A percentile compares a stretch with the other conserved stretches of the same genome.
Conservation (phyloP, 306 rosid genomes). For the Lathyrus tuberosus region DNA sequence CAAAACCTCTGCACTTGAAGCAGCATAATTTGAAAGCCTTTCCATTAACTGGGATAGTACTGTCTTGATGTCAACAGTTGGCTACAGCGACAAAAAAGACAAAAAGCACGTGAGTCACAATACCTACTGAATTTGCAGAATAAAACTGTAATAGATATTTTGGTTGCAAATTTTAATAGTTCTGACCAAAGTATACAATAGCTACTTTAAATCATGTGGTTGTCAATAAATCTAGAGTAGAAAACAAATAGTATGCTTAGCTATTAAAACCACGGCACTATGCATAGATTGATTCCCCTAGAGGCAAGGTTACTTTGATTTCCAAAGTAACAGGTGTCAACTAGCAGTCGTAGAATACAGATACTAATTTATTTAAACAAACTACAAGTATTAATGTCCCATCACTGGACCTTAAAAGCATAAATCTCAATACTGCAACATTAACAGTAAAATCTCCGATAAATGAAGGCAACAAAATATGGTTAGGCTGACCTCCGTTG, state of each 20-base stretch:
- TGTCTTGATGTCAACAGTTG: constrained; percentile 94
- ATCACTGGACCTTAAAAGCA: constrained; percentile 4
- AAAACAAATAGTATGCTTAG: constrained; percentile 15
- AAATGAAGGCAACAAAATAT: constrained; percentile 33
- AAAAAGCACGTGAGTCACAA: constrained; percentile 29
- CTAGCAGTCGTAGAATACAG: constrained; percentile 28
- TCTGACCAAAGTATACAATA: constrained; percentile 3
- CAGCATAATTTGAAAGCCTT: constrained; percentile 96
- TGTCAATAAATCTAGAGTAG: constrained; percentile 13
- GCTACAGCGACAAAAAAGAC: constrained; percentile 43
- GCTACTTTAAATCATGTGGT: constrained; percentile 21
- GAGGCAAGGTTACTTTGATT: constrained; percentile 17
- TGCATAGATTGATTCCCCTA: constrained; percentile 15
- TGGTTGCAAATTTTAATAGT: constrained; percentile 27
- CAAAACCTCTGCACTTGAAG: constrained; percentile 91
- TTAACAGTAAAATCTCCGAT: constrained; percentile 13
- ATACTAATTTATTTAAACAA: constrained; percentile 19
- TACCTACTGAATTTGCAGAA: constrained; percentile 27
- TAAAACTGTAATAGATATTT: constrained; percentile 30
- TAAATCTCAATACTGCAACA: constrained; percentile 20
- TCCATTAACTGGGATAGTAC: constrained; percentile 97
- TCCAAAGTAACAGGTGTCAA: constrained; percentile 7
- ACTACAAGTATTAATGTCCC: background rate
- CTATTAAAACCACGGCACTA: constrained; percentile 30
- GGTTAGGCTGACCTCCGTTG: constrained; percentile 28